Conservation (phyloP, 192 early-diverging fungal genomes). For the Backusella mclennaniae region DNA sequence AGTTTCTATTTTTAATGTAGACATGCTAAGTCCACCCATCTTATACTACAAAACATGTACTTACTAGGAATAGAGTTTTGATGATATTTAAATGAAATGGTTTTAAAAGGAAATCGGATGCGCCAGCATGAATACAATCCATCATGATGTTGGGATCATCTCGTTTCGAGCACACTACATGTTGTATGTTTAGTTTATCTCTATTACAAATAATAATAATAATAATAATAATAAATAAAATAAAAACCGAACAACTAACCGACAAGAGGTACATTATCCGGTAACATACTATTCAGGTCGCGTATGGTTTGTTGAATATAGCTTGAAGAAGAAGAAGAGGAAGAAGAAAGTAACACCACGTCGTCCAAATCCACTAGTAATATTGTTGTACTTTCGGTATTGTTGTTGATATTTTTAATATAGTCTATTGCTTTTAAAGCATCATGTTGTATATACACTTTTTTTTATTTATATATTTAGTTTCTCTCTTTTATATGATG, state of each 20-base stretch:
- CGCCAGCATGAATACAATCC: conserved; percentile 51
- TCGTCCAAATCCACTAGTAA: conserved; percentile 19
- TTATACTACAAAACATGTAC: not conserved
- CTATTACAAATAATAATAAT: not conserved
- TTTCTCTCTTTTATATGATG: not conserved
- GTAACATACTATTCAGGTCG: conserved; percentile 14
- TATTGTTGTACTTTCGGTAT: not conserved
- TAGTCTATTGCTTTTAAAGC: conserved; percentile 11
- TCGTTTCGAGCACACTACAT: conserved; percentile 36
- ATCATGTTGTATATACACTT: conserved; percentile 17
- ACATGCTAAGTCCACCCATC: no score
- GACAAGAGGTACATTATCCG: conserved; percentile 17
- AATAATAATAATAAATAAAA: not conserved
- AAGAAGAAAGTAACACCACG: not conserved
- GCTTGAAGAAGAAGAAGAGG: not conserved
- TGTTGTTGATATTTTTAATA: conserved; percentile 1
- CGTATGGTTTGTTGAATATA: conserved; percentile 12
- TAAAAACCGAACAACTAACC: conserved; percentile 6
- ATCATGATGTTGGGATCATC: conserved; percentile 37
- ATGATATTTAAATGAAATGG: conserved; percentile 45
- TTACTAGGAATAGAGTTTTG: conserved; percentile 55
- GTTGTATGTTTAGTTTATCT: conserved; percentile 2
- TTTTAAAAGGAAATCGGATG: conserved; percentile 50
- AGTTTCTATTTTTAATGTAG: not conserved
- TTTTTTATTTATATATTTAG: not conserved